Evolutionary conservation across 106 monocot species (phyloP), one percentile per base, ranked within the genome.

Genomic region (Dendrobium huoshanense): DNA sequence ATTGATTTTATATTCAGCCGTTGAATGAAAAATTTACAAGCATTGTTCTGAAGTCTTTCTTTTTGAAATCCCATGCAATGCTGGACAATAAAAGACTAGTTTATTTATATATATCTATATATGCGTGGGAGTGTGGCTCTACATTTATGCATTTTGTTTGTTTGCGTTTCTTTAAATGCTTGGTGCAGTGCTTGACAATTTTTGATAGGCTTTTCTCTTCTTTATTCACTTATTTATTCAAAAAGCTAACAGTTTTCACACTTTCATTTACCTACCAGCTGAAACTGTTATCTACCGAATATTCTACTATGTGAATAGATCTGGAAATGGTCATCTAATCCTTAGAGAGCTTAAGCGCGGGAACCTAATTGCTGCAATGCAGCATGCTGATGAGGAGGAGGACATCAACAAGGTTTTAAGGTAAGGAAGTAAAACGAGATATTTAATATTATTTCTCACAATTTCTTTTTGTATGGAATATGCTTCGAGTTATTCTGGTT

Each of bases 221-320:
- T 55, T 55, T 55, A 18, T 55, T 55, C 18, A 18, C 55, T 55
- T 55, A 55, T 13, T 55, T 55, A 11, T 18, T 55, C 18, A 55
- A 55, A 11, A 55, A 55, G 18, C 55, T 55, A 55, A 55, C 16
- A 55, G 11, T 55, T 37, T 37, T 37, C 37, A 37, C 37, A 37
- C 37, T 37, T 64, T 64, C 22, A 22, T 64, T 64, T 22, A 22
- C 64, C 24, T 37, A 40, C 37, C 92, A 98, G 97, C 94, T 55
- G 97, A 98, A 89, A 98, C 97, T 20, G 97, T 98, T 73, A 88
- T 98, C 82, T 98, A 98, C 85, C 89, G 97, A 83, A 98, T 98
- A 84, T 98, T 94, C 85, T 98, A 94, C 91, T 88, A 92, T 80
- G 79, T 98, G 72, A 94, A 94, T 94, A 94, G 88, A 92, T 84